Conservation (phyloP, 306 rosid genomes). For the Dalbergia cultrata region DNA sequence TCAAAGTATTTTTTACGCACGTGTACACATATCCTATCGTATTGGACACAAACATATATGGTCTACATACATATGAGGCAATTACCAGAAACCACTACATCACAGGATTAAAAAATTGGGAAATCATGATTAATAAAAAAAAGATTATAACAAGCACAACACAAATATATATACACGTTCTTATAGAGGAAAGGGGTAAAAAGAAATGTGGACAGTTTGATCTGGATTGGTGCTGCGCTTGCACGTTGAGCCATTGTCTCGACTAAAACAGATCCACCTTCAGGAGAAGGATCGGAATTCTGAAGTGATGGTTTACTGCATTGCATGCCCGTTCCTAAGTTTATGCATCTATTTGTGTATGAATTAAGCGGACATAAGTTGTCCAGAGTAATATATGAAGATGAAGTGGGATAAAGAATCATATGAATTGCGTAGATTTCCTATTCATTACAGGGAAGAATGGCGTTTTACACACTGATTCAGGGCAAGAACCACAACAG, state of each 20-base stretch:
- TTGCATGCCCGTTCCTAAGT: conserved; percentile 35
- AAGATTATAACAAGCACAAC: conserved; percentile 47
- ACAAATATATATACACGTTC: conserved; percentile 61
- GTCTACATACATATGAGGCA: conserved; percentile 32
- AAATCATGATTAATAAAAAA: conserved; percentile 49
- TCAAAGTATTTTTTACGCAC: conserved; percentile 10
- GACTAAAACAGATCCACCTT: conserved; percentile 45
- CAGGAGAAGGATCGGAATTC: background rate
- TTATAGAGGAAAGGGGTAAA: conserved; percentile 29
- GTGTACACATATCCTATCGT: background rate
- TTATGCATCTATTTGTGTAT: conserved; percentile 25
- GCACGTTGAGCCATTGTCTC: conserved; percentile 49
- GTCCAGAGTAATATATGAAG: conserved; percentile 54
- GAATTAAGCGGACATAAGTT: conserved; percentile 33
- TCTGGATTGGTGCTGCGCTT: conserved; percentile 52
- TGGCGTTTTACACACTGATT: conserved; percentile 30
- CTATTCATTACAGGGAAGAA: conserved; percentile 38
- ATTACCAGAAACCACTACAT: conserved; percentile 46
- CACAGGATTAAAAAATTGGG: conserved; percentile 68
- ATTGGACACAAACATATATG: conserved; percentile 29
- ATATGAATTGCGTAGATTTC: conserved; percentile 37
- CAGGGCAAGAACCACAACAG: conserved; percentile 30
- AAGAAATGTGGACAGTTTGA: conserved; percentile 15
- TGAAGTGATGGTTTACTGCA: background rate
- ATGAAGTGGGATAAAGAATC: conserved; percentile 47